Evolutionary conservation across 148 eudicot species (phyloP).

Genomic region (Dianthus caryophyllus): DNA sequence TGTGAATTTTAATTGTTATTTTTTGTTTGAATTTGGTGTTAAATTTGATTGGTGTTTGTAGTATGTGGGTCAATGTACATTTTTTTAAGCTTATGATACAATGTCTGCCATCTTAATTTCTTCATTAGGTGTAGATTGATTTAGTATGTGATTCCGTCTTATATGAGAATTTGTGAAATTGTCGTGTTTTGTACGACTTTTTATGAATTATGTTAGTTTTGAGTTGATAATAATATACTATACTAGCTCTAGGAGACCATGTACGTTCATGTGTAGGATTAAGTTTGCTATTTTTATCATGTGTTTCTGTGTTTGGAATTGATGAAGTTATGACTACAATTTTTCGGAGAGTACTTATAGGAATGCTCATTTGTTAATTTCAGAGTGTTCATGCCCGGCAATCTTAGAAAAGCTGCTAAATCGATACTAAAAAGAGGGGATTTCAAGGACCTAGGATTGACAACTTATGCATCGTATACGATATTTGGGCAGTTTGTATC

Average conservation of each 20-base stretch:
- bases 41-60: background rate
- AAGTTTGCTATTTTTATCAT: background rate
- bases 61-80: background rate
- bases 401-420: constrained; percentile 38
- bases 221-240: background rate
- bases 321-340: background rate
- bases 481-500: constrained; percentile 31
- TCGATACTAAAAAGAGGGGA: constrained; percentile 27
- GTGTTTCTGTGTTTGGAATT: background rate
- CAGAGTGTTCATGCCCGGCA: constrained; percentile 58
- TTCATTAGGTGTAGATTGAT: background rate
- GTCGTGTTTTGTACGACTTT: too few species aligned
- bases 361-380: constrained; percentile 20
- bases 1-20: background rate
- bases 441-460: constrained; percentile 31
- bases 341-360: constrained; percentile 1
- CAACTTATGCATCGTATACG: constrained; percentile 30
- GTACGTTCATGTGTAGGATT: background rate
- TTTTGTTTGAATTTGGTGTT: background rate
- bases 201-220: background rate
- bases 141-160: too few species aligned
- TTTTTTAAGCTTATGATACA: background rate
- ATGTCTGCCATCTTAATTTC: background rate
- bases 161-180: too few species aligned
- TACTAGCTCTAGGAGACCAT: background rate